These are phyloP conservation scores for Rhizophora apiculata DNA, from an alignment of 345 rosid genomes.

Conservation along the genomic window DNA sequence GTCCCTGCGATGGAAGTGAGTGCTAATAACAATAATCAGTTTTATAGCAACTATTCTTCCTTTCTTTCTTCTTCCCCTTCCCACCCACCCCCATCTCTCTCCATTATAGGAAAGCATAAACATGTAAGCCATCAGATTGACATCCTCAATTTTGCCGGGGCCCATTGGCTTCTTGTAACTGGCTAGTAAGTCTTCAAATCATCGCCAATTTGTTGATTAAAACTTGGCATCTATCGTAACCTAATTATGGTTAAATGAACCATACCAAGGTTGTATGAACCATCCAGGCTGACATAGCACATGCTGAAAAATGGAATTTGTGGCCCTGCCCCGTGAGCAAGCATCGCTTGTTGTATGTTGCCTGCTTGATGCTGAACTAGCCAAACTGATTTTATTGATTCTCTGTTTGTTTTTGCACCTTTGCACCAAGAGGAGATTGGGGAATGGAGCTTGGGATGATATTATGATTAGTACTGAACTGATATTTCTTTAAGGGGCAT, in stretches of 20 bases:
- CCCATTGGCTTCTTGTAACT: constrained; percentile 9
- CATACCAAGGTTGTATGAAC: not conserved
- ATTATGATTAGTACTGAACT: not conserved
- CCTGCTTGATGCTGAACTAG: no score
- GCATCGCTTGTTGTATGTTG: not conserved
- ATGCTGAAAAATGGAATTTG: not conserved
- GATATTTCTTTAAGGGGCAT: no score
- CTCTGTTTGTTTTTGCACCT: not conserved
- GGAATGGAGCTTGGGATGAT: not conserved
- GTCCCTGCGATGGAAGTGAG: constrained; percentile 84
- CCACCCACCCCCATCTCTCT: not conserved
- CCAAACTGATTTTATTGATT: not conserved
- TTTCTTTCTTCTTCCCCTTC: not conserved
- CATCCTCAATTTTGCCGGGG: constrained; percentile 2
- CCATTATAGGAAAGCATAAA: not conserved
- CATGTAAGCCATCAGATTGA: constrained; percentile 4
- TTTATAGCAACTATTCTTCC: constrained; percentile 12
- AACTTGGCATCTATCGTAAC: not conserved
- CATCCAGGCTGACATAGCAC: not conserved
- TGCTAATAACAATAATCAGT: constrained; percentile 15
- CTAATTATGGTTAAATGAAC: not conserved
- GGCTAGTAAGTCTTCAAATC: constrained; percentile 7
- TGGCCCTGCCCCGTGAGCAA: not conserved
- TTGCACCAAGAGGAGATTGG: not conserved
- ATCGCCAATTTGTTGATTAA: constrained; percentile 6